Percentiles rank a stretch among this genome's conserved stretches.
Evolutionary conservation across 2,329 filamentous ascomycete genomes (phyloP).

Genomic region (Paecilomyces niveus): DNA sequence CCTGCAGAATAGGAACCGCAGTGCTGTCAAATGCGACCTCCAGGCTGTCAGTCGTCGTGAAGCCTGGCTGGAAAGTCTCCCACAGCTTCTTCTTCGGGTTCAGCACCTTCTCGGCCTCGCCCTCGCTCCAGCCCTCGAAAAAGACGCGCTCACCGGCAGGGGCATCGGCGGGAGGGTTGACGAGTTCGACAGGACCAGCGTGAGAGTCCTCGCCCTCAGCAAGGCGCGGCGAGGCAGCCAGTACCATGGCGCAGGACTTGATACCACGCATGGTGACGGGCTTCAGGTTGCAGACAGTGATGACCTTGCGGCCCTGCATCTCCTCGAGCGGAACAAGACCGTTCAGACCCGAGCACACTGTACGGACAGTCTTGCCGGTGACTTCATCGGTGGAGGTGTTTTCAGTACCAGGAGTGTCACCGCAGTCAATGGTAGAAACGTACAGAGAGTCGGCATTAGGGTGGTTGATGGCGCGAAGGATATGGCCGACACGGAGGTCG

Average conservation of each 20-base stretch:
- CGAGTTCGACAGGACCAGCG: conserved; percentile 86
- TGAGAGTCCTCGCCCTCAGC: conserved; percentile 80
- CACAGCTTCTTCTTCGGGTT: conserved; percentile 99
- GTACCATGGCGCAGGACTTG: conserved; percentile 78
- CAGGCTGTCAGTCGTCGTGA: conserved; percentile 74
- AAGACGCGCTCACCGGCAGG: conserved; percentile 80
- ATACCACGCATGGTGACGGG: conserved; percentile 97
- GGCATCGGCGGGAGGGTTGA: conserved; percentile 69
- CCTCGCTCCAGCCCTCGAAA: conserved; percentile 84
- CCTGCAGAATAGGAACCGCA: conserved; percentile 67
- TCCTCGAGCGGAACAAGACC: conserved; percentile 86
- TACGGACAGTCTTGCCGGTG: conserved; percentile 85
- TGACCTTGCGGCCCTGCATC: conserved; percentile 93
- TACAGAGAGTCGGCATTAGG: conserved; percentile 94
- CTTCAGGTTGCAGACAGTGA: conserved; percentile 96
- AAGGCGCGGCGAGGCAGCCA: conserved; percentile 80
- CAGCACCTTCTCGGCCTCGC: conserved; percentile 83
- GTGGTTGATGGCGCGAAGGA: conserved; percentile 91
- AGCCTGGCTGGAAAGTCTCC: conserved; percentile 94
- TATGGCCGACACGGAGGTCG: conserved; percentile 93
- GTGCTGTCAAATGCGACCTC: conserved; percentile 82
- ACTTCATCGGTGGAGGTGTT: conserved; percentile 73
- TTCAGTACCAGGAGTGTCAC: conserved; percentile 75
- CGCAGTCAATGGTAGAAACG: conserved; percentile 92
- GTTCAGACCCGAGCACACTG: conserved; percentile 94